Percentiles rank a stretch among this genome's conserved stretches.
phyloP scores from a whole-genome alignment of 2,329 filamentous ascomycete genomes.

The Leptoxyphium fumago region DNA sequence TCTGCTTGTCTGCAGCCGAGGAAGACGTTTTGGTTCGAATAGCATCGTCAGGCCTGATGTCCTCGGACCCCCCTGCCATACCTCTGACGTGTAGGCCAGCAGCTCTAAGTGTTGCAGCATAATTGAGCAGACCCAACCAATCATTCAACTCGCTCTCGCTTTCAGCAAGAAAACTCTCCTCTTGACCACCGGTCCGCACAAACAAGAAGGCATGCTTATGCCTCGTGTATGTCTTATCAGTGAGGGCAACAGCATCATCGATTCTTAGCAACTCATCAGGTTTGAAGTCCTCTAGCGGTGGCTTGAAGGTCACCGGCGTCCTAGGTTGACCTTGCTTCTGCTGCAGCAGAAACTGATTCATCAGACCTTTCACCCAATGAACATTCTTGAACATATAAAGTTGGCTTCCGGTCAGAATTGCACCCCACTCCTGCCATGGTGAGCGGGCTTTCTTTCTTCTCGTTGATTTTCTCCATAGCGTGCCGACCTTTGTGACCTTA shows the following conservation, averaged over 20 bases:
- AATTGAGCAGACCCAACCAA: slow-evolving; percentile 92
- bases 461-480: slow-evolving; percentile 83
- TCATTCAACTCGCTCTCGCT: slow-evolving; percentile 88
- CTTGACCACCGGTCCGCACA: slow-evolving; percentile 69
- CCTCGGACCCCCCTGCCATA: slow-evolving; percentile 68
- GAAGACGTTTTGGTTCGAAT: slow-evolving; percentile 48
- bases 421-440: slow-evolving; percentile 98
- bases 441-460: slow-evolving; percentile 93
- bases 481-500: slow-evolving; percentile 88
- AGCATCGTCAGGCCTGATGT: slow-evolving; percentile 55
- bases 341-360: slow-evolving; percentile 75
- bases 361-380: slow-evolving; percentile 78
- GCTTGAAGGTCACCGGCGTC: slow-evolving; percentile 74
- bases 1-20: slow-evolving; percentile 44
- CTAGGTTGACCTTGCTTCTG: slow-evolving; percentile 62
- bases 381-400: slow-evolving; percentile 94
- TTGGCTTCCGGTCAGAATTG: slow-evolving; percentile 88
- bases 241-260: slow-evolving; percentile 75
- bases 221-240: slow-evolving; percentile 77
- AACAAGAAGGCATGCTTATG: slow-evolving; percentile 94
- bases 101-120: slow-evolving; percentile 84
- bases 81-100: slow-evolving; percentile 83
- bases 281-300: slow-evolving; percentile 81
- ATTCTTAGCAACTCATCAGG: slow-evolving; percentile 89
- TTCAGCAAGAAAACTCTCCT: slow-evolving; percentile 84